phyloP scores from a whole-genome alignment of 768 basidiomycete species.

The Xerocomellus dryophilus region DNA sequence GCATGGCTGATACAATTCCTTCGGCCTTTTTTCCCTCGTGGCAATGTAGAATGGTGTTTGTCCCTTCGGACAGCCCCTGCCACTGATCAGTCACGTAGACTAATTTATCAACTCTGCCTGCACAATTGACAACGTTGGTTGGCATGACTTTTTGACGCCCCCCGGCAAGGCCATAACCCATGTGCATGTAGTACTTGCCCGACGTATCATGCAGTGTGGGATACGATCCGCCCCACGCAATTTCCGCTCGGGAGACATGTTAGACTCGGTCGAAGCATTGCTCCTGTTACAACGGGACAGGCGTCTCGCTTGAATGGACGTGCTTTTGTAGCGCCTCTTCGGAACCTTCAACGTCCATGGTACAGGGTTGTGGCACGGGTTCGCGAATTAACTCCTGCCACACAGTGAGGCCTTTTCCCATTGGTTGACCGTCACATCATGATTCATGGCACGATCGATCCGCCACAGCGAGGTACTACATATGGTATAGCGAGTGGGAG shows the following conservation, averaged over 20 bases:
- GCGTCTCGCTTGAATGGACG: neutral
- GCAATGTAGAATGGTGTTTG: neutral
- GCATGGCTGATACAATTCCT: neutral
- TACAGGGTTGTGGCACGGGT: too few relatives aligned
- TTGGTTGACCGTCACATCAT: too few relatives aligned
- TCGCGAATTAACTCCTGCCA: too few relatives aligned
- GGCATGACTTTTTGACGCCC: neutral
- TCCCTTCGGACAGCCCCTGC: neutral
- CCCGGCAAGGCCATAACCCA: neutral
- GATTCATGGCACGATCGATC: too few relatives aligned
- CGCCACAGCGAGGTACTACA: too few relatives aligned
- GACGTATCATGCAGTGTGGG: neutral
- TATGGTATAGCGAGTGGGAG: too few relatives aligned
- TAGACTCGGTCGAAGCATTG: neutral
- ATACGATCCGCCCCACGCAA: neutral
- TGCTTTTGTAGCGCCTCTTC: neutral
- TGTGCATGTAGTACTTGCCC: neutral
- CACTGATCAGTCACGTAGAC: conserved; percentile 13
- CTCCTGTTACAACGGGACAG: too few relatives aligned
- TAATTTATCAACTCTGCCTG: conserved; percentile 19
- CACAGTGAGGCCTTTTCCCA: too few relatives aligned
- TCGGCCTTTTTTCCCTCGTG: neutral
- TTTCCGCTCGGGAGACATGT: neutral
- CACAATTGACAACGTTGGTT: neutral
- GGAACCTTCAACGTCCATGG: too few relatives aligned